These are phyloP conservation scores for Alternaria angustiovoidea DNA, from an alignment of 2,329 filamentous ascomycete species.

Conservation along the genomic window DNA sequence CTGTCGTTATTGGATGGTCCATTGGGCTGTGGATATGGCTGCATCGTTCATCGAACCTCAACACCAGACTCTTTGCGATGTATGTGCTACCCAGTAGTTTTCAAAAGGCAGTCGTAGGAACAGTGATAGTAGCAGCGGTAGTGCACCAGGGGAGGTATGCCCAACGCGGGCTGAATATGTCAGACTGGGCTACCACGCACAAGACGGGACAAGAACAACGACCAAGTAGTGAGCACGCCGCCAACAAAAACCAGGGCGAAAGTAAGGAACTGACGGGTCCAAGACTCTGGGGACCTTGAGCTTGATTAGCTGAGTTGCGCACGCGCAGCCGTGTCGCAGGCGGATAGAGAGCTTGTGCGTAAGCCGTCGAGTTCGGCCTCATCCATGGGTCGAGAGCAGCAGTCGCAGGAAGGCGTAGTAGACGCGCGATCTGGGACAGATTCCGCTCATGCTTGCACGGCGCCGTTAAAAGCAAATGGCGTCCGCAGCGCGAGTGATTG, in stretches of 20 bases:
- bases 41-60: slow-evolving; percentile 27
- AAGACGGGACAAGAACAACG: slow-evolving; percentile 7
- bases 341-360: slow-evolving; percentile 21
- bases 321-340: slow-evolving; percentile 15
- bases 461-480: slow-evolving; percentile 26
- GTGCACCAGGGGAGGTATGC: slow-evolving; percentile 3
- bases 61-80: not conserved
- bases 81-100: not conserved
- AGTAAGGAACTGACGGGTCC: not conserved
- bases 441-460: slow-evolving; percentile 26
- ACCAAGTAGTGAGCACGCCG: not conserved
- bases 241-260: slow-evolving; percentile 3
- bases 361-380: slow-evolving; percentile 18
- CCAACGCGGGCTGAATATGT: slow-evolving; percentile 8
- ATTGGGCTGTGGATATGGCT: slow-evolving; percentile 26
- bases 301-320: slow-evolving; percentile 20
- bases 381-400: slow-evolving; percentile 25
- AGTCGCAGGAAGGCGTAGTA: slow-evolving; percentile 22
- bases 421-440: slow-evolving; percentile 25
- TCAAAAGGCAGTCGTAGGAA: not conserved
- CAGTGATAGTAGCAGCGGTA: not conserved
- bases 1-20: slow-evolving; percentile 30
- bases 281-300: slow-evolving; percentile 11
- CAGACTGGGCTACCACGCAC: slow-evolving; percentile 6
- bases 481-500: slow-evolving; percentile 7